Conservation (phyloP, 805 yeast species). For the Metschnikowia chrysomelidarum region DNA sequence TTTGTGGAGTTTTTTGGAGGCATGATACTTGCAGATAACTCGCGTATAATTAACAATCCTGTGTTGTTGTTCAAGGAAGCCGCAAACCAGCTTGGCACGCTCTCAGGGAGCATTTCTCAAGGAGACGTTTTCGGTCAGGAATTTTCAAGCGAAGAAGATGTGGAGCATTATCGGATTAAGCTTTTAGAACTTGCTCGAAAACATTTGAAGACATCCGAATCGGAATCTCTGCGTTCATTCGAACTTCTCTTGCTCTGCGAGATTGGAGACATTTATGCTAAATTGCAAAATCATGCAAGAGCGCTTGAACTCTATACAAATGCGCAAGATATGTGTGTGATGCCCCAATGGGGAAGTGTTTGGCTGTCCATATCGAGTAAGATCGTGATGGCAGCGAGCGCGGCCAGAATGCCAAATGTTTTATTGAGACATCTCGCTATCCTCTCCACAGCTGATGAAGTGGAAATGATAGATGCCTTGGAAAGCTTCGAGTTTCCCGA, state of each 20-base stretch:
- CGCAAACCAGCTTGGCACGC: slow-evolving; percentile 28
- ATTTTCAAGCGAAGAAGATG: slow-evolving; percentile 5
- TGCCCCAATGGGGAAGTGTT: slow-evolving; percentile 8
- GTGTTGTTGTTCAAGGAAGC: slow-evolving; percentile 29
- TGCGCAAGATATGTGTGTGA: slow-evolving; percentile 1
- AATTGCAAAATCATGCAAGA: slow-evolving; percentile 8
- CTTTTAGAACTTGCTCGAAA: slow-evolving; percentile 6
- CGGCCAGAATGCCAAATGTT: background rate
- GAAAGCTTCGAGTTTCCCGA: background rate
- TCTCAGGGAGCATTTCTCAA: slow-evolving; percentile 2
- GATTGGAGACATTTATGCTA: slow-evolving; percentile 48
- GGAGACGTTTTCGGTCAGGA: slow-evolving; percentile 1
- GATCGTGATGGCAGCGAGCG: slow-evolving; percentile 1
- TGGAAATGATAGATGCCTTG: background rate
- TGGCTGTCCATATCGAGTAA: slow-evolving; percentile 8
- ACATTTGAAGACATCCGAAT: background rate
- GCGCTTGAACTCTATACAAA: slow-evolving; percentile 22
- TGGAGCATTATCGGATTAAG: slow-evolving; percentile 8
- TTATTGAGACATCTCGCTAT: slow-evolving; percentile 6
- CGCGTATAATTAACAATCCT: slow-evolving; percentile 30
- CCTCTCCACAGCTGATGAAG: slow-evolving; percentile 1
- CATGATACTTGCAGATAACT: slow-evolving; percentile 24
- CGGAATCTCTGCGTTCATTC: slow-evolving; percentile 1
- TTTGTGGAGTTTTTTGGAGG: slow-evolving; percentile 33
- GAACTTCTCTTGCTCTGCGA: slow-evolving; percentile 41